These are phyloP conservation scores for Pestalotiopsis sp. DNA, from an alignment of 2,329 filamentous ascomycete genomes.

Conservation along the genomic window DNA sequence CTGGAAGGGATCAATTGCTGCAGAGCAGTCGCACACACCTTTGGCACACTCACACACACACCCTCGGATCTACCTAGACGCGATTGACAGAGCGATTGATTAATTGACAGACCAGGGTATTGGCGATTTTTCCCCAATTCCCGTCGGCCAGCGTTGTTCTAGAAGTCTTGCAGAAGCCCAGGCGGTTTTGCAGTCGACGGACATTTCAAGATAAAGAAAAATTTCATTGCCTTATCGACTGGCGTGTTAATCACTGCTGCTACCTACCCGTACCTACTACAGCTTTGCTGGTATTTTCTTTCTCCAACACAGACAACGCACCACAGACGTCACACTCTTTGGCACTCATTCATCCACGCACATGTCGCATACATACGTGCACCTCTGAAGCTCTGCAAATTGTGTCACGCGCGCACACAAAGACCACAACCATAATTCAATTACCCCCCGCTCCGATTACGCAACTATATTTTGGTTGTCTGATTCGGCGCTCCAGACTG, in stretches of 20 bases:
- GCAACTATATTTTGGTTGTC: neutral
- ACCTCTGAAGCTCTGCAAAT: neutral
- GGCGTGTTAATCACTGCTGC: neutral
- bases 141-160: neutral
- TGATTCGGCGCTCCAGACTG: neutral
- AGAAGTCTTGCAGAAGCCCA: neutral
- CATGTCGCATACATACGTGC: neutral
- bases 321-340: neutral
- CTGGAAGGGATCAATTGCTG: neutral
- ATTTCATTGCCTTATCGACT: neutral
- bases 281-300: neutral
- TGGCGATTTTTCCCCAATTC: neutral
- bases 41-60: neutral
- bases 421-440: neutral
- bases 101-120: neutral
- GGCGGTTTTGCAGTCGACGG: neutral
- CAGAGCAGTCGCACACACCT: neutral
- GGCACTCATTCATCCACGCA: neutral
- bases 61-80: neutral
- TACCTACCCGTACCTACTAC: neutral
- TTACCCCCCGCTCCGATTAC: constrained; percentile 9
- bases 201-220: neutral
- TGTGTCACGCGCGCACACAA: neutral
- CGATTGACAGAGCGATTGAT: neutral
- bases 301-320: neutral